Percentiles rank a stretch among this genome's conserved stretches.
These are phyloP conservation scores for Funneliformis caledonium DNA, from an alignment of 371 early-diverging fungal genomes.

Conservation along the genomic window DNA sequence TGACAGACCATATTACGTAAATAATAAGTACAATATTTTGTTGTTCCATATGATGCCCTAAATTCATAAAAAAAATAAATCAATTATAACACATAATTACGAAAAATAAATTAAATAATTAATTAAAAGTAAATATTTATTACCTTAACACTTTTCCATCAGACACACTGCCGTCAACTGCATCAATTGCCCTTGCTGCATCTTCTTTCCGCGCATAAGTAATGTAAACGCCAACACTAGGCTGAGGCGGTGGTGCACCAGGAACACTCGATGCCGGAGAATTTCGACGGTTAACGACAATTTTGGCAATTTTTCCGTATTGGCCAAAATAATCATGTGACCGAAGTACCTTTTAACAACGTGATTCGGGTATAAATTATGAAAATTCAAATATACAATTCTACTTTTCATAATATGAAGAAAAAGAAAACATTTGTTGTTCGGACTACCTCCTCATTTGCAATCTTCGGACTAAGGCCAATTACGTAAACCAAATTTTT, in stretches of 20 bases:
- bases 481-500: constrained; percentile 96
- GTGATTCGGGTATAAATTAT: constrained; percentile 36
- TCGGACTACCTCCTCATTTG: constrained; percentile 80
- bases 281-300: constrained; percentile 81
- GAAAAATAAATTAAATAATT: background rate
- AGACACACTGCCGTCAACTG: constrained; percentile 90
- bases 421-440: background rate
- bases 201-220: constrained; percentile 89
- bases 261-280: constrained; percentile 59
- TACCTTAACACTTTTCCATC: constrained; percentile 84
- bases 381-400: constrained; percentile 16
- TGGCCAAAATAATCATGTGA: constrained; percentile 95
- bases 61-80: background rate
- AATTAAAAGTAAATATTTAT: background rate
- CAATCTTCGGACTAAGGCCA: constrained; percentile 83
- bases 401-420: background rate
- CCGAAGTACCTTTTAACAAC: constrained; percentile 64
- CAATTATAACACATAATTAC: background rate
- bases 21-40: constrained; percentile 96
- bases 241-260: constrained; percentile 56
- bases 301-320: constrained; percentile 92
- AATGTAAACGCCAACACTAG: constrained; percentile 84
- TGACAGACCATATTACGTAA: constrained; percentile 89
- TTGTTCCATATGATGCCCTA: constrained; percentile 93
- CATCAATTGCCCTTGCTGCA: constrained; percentile 86